These are phyloP conservation scores for Sclerospora graminicola DNA, from an alignment of 352 stramenopile species.

Conservation along the genomic window DNA sequence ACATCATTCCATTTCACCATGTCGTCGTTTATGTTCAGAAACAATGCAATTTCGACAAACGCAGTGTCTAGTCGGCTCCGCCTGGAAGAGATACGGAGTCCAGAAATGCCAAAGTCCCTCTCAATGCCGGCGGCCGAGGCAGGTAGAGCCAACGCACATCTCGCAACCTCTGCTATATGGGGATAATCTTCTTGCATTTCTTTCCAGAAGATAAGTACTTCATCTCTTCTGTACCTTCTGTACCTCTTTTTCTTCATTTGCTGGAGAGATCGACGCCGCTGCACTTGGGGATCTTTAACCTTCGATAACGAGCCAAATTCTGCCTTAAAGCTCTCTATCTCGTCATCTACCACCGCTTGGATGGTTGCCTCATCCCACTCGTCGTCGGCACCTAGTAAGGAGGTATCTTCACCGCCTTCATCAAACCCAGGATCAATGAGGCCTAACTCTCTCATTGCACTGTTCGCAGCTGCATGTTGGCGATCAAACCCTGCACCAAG, in stretches of 20 bases:
- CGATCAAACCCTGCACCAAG: no score
- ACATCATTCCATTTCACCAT: no score
- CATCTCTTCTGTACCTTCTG: background rate
- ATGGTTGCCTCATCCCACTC: no score
- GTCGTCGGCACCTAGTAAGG: no score
- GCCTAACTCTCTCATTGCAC: no score
- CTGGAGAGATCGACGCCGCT: background rate
- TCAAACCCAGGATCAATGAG: no score
- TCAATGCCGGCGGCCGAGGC: background rate
- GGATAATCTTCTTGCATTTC: background rate
- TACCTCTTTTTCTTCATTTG: background rate
- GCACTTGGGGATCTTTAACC: background rate
- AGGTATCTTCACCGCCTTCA: no score
- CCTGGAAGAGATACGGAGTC: background rate
- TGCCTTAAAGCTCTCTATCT: no score
- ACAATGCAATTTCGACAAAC: background rate
- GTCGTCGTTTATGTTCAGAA: background rate
- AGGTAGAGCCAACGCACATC: background rate
- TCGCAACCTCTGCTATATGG: background rate
- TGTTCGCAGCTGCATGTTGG: no score
- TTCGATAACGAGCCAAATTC: no score
- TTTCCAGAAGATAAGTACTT: background rate
- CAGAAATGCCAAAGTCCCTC: background rate
- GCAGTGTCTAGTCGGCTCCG: background rate
- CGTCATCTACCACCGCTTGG: no score